Conservation (phyloP, 2,329 filamentous ascomycete genomes). For the Microascus cirrosus region DNA sequence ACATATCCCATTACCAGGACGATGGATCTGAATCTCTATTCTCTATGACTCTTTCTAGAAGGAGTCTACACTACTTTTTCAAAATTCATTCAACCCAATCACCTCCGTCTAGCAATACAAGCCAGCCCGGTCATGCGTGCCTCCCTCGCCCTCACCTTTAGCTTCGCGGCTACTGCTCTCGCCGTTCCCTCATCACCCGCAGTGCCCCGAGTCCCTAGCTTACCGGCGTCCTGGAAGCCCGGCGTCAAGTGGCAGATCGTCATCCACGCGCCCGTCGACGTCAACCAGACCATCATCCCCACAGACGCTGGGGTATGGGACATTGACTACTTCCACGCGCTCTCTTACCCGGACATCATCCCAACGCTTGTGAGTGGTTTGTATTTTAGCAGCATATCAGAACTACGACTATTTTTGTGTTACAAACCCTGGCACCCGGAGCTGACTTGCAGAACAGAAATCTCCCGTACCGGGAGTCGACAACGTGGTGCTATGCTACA, state of each 20-base stretch:
- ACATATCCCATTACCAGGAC: no score
- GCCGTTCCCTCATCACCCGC: background rate
- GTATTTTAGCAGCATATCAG: no score
- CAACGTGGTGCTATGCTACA: constrained; percentile 21
- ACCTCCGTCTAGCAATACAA: no score
- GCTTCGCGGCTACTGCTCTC: background rate
- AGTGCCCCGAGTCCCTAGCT: background rate
- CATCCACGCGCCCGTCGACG: constrained; percentile 17
- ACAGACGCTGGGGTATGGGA: constrained; percentile 17
- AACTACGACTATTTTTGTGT: no score
- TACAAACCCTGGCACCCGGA: no score
- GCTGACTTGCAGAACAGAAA: background rate
- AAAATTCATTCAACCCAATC: no score
- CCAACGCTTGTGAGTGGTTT: constrained; percentile 17
- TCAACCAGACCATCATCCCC: constrained; percentile 13
- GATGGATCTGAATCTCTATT: no score
- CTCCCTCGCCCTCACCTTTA: background rate
- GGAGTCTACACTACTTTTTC: no score
- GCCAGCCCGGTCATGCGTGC: background rate
- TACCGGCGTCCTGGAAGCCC: constrained; percentile 12
- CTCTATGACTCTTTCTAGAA: no score
- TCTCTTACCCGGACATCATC: constrained; percentile 14
- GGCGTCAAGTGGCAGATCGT: constrained; percentile 19
- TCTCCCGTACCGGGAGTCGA: constrained; percentile 9
- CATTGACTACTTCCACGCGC: constrained; percentile 17